Evolutionary conservation across 208 protist species (phyloP).

Genomic region (Leishmania major): DNA sequence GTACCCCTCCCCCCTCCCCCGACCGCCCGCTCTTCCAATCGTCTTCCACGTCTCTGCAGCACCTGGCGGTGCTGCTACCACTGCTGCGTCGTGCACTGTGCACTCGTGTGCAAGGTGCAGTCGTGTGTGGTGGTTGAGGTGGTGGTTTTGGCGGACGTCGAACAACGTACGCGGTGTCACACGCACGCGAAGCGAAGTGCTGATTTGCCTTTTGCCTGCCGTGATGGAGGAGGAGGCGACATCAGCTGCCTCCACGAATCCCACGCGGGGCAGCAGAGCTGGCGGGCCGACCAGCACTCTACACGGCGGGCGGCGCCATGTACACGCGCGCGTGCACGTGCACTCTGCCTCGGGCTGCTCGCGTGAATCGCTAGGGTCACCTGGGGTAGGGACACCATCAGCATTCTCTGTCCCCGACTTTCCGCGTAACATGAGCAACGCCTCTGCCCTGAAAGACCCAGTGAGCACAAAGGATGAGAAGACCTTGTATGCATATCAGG

Average conservation of each 20-base stretch:
- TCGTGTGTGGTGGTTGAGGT: too few species aligned
- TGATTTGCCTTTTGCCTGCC: background rate
- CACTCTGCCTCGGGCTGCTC: slow-evolving; percentile 7
- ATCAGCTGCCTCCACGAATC: background rate
- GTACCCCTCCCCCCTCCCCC: background rate
- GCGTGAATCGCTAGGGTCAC: background rate
- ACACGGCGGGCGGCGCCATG: slow-evolving; percentile 22
- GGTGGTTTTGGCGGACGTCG: background rate
- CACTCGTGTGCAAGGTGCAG: background rate
- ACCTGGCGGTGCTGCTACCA: background rate
- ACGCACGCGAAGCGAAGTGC: background rate
- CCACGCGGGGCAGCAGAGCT: background rate
- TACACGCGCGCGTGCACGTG: slow-evolving; percentile 7
- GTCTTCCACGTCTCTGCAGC: background rate
- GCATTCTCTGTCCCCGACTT: background rate
- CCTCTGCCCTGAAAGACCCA: background rate
- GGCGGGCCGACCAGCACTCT: background rate
- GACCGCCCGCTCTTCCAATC: background rate
- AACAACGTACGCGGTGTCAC: background rate
- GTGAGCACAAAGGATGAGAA: background rate
- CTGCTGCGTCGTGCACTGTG: background rate
- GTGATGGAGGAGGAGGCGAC: background rate
- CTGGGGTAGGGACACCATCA: slow-evolving; percentile 1
- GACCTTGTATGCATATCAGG: background rate
- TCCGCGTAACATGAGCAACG: background rate